Evolutionary conservation across 2,329 filamentous ascomycete species (phyloP), one percentile per base, ranked within the genome.

Genomic region (Ilyonectria sp.): DNA sequence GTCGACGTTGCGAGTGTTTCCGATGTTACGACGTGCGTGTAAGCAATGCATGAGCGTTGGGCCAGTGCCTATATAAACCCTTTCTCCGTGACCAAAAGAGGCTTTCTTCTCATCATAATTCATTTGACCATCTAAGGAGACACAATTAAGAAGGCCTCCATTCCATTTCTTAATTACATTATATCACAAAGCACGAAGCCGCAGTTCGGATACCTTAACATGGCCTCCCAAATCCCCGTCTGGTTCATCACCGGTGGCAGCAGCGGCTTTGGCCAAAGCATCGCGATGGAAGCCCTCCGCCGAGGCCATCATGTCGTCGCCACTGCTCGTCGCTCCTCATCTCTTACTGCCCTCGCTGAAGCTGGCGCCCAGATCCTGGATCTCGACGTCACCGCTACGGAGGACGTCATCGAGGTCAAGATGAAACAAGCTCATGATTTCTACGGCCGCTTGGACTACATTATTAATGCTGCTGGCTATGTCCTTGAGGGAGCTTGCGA

Each of bases 191-290:
- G 29, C 17, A 29, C 19, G n/a, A 2, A 4, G 7, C 15, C 13
- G 40, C 4, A 59, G 10, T 29, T 11, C 13, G 47, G 8, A n/a
- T 8, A 17, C 6, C 6, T 9, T n/a, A 60, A 17, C 33, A 70
- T 71, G 67, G 29, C 58, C 29, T 60, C 62, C 4, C 67, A 82
- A 37, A 44, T 71, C 54, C 63, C 68, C 4, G 81, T 85, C 15
- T 86, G 83, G 83, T 81, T 86, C 72, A 84, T 86, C 68, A 86
- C 81, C 15, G 84, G 83, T n/a, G 79, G 81, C 6, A 82, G 81
- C 54, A 79, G 78, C 9, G 84, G 85, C 64, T 81, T 87, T 68
- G 85, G 85, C 26, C 77, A 82, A 37, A 78, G 81, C 69, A 79
- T 86, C 4, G 80, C 81, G 35, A 79, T 82, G 13, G 78, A 82